phyloP scores from a whole-genome alignment of 2,329 filamentous ascomycete genomes.

The Davidsoniella eucalypti region DNA sequence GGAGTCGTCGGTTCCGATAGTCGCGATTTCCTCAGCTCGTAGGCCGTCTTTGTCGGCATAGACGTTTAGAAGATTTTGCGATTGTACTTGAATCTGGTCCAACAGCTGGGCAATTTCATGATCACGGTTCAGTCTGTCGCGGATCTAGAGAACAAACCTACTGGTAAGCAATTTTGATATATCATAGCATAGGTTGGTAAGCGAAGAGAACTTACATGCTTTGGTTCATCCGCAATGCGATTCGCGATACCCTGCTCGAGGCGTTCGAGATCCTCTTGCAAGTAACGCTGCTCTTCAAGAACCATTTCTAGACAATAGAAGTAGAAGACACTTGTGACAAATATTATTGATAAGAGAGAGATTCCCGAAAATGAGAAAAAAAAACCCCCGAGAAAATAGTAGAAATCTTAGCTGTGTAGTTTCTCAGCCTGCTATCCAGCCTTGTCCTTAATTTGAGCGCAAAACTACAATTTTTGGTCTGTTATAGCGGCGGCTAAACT shows the following conservation, averaged over 20 bases:
- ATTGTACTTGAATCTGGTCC: constrained; percentile 75
- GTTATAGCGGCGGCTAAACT: neutral
- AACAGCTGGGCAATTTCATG: constrained; percentile 83
- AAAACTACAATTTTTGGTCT: neutral
- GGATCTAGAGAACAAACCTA: constrained; percentile 40
- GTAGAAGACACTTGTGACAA: no score
- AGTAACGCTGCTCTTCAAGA: constrained; percentile 80
- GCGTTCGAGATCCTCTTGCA: constrained; percentile 92
- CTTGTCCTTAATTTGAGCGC: constrained; percentile 1
- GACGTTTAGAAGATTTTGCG: constrained; percentile 60
- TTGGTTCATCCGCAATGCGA: constrained; percentile 74
- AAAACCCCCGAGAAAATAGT: neutral
- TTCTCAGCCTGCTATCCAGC: constrained; percentile 11
- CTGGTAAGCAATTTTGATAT: constrained; percentile 13
- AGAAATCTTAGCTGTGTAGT: neutral
- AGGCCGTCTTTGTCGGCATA: constrained; percentile 65
- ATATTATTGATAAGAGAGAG: neutral
- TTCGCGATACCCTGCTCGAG: constrained; percentile 89
- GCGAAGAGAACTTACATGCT: constrained; percentile 44
- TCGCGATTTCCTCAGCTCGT: constrained; percentile 64
- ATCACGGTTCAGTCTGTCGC: constrained; percentile 76
- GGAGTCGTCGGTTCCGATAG: constrained; percentile 68
- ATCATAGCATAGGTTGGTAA: neutral
- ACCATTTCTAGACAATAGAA: constrained; percentile 38
- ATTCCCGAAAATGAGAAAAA: neutral